phyloP scores from a whole-genome alignment of 768 basidiomycete genomes.

The Pleurotus djamor region DNA sequence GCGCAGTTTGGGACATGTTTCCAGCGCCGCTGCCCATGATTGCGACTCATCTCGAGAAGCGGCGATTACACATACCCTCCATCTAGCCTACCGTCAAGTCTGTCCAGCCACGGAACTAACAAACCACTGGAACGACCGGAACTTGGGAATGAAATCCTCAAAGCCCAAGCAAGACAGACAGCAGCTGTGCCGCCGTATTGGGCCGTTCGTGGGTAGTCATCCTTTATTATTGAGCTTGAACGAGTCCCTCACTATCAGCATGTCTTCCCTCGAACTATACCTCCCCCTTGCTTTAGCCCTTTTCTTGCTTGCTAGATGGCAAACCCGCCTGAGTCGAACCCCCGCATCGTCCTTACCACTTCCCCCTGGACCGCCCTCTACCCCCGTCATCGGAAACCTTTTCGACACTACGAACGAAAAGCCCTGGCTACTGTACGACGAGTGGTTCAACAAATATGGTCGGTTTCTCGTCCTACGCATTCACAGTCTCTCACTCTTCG shows the following conservation, averaged over 20 bases:
- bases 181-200: neutral
- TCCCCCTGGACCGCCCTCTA: neutral
- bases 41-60: neutral
- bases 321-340: neutral
- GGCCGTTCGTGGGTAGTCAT: neutral
- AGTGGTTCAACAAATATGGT: conserved; percentile 19
- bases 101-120: neutral
- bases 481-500: neutral
- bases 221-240: no score
- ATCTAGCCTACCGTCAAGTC: no score
- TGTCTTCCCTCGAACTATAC: neutral
- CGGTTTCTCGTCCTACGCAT: neutral
- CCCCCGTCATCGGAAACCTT: neutral
- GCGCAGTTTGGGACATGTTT: no score
- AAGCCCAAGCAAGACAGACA: neutral
- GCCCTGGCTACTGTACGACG: conserved; percentile 17
- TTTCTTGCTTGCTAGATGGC: neutral
- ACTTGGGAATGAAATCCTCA: neutral
- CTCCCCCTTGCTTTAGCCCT: neutral
- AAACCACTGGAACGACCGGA: neutral
- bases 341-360: neutral
- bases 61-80: neutral
- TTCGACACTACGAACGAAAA: conserved; percentile 13
- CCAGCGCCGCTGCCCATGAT: no score
- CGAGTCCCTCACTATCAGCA: neutral